Percentiles rank a stretch among this genome's conserved stretches.
These are phyloP conservation scores for Brettanomyces nanus DNA, from an alignment of 805 yeast genomes.

Conservation along the genomic window DNA sequence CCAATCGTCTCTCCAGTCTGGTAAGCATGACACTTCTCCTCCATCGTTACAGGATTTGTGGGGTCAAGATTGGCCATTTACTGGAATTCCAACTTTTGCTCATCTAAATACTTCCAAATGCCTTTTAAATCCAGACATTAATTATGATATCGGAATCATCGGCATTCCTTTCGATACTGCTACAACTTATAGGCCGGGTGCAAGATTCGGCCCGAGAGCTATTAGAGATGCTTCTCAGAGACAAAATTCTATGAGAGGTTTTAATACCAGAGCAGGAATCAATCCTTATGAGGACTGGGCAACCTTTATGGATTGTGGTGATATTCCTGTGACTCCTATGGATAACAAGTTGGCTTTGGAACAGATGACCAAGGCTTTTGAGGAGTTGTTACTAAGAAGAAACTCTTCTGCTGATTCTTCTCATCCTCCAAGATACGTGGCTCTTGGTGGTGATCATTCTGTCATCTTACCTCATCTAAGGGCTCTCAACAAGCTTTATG, in stretches of 20 bases:
- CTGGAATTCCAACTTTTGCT: slow-evolving; percentile 65
- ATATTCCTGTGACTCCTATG: slow-evolving; percentile 53
- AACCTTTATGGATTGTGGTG: slow-evolving; percentile 45
- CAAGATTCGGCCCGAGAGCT: slow-evolving; percentile 75
- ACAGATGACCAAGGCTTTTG: slow-evolving; percentile 48
- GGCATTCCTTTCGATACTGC: slow-evolving; percentile 87
- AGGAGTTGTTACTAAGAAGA: slow-evolving; percentile 39
- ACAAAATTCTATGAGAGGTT: slow-evolving; percentile 62
- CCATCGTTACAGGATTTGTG: slow-evolving; percentile 51
- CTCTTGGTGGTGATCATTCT: slow-evolving; percentile 81
- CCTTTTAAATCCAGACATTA: slow-evolving; percentile 34
- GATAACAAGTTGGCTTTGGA: slow-evolving; percentile 44
- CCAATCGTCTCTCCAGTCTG: no score
- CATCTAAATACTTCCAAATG: slow-evolving; percentile 59
- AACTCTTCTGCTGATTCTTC: slow-evolving; percentile 16
- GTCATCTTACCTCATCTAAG: slow-evolving; percentile 66
- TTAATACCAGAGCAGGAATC: slow-evolving; percentile 47
- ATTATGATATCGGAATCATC: slow-evolving; percentile 62
- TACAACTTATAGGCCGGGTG: slow-evolving; percentile 70
- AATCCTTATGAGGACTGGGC: slow-evolving; percentile 48
- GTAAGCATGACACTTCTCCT: no score
- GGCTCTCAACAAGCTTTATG: slow-evolving; percentile 51
- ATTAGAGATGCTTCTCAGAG: slow-evolving; percentile 63
- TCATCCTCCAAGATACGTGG: slow-evolving; percentile 54
- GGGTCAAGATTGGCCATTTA: slow-evolving; percentile 71